Conservation (phyloP, 78 protist species). For the Dictyostelium capitatum region DNA sequence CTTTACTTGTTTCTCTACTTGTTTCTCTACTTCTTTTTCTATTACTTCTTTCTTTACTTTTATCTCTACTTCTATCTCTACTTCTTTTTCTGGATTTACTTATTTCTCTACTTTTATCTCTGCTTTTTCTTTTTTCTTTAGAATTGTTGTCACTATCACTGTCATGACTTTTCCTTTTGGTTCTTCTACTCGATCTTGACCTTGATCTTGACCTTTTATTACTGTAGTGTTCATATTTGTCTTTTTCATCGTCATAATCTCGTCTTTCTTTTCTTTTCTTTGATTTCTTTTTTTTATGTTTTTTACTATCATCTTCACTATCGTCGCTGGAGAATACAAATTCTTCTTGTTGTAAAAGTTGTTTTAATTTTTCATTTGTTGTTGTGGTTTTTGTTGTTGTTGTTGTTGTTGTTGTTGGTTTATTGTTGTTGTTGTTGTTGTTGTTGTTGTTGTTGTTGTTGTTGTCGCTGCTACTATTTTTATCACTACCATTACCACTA, state of each 20-base stretch:
- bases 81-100: background rate
- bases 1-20: background rate
- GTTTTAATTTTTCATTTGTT: background rate
- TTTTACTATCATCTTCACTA: background rate
- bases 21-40: background rate
- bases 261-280: constrained; percentile 17
- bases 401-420: background rate
- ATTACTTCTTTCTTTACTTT: background rate
- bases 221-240: background rate
- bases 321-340: background rate
- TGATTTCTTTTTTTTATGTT: background rate
- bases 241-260: background rate
- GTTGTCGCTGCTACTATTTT: background rate
- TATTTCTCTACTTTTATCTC: background rate
- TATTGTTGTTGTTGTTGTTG: background rate
- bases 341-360: constrained; percentile 3
- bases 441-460: background rate
- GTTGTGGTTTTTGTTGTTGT: background rate
- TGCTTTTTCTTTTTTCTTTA: constrained; percentile 8
- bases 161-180: background rate
- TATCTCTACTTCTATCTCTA: background rate
- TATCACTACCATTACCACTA: background rate
- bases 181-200: constrained; percentile 22
- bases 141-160: background rate
- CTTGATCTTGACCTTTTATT: background rate